Evolutionary conservation across 352 stramenopile genomes (phyloP).

Genomic region (Pythium myriotylum): DNA sequence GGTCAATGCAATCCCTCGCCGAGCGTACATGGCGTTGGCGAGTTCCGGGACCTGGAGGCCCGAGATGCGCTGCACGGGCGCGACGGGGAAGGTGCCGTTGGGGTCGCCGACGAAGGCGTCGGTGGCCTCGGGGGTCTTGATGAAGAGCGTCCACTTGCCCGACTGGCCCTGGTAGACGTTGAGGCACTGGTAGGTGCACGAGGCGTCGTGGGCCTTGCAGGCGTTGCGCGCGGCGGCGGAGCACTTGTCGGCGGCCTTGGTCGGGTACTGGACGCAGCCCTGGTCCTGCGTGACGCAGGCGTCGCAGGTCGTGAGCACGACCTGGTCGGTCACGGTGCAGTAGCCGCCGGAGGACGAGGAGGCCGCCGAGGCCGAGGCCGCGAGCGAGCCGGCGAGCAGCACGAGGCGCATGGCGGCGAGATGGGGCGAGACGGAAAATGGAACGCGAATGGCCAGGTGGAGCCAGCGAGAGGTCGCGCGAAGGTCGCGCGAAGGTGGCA

Average conservation of each 20-base stretch:
- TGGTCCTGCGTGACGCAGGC: conserved; percentile 33
- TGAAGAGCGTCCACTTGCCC: conserved; percentile 67
- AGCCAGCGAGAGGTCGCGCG: background rate
- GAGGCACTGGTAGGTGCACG: conserved; percentile 76
- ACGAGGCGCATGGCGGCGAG: background rate
- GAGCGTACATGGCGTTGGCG: conserved; percentile 47
- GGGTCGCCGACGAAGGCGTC: conserved; percentile 42
- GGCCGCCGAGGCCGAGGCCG: background rate
- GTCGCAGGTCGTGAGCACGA: conserved; percentile 59
- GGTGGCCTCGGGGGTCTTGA: conserved; percentile 54
- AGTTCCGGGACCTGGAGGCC: conserved; percentile 43
- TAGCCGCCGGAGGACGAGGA: conserved; percentile 21
- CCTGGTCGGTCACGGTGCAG: conserved; percentile 46
- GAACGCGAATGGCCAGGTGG: background rate
- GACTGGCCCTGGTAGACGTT: conserved; percentile 47
- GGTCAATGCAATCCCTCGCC: conserved; percentile 8
- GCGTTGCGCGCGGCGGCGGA: conserved; percentile 50
- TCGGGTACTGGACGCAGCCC: conserved; percentile 66
- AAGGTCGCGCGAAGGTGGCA: conserved; percentile 24
- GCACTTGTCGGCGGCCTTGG: conserved; percentile 37
- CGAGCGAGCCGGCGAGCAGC: background rate
- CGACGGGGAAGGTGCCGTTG: conserved; percentile 43
- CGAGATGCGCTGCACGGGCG: conserved; percentile 50
- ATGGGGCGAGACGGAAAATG: conserved; percentile 15
- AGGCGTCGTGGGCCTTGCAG: conserved; percentile 42